Evolutionary conservation across 2,329 filamentous ascomycete genomes (phyloP).

Genomic region (Fusarium dlaminii): DNA sequence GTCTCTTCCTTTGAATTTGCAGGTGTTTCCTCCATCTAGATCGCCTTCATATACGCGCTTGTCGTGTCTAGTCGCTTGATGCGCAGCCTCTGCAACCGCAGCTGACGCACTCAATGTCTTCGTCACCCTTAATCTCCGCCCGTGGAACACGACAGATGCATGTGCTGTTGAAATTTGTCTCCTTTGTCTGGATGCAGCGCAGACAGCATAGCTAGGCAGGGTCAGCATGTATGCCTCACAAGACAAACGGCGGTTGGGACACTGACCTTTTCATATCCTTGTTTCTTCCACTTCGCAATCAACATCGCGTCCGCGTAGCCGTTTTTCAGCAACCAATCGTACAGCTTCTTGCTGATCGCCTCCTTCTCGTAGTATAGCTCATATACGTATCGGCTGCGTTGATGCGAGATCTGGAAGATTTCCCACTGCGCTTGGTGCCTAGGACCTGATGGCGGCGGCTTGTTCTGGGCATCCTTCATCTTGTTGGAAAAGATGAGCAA

Average conservation of each 20-base stretch:
- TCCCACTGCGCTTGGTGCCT: slow-evolving; percentile 96
- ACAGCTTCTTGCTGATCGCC: slow-evolving; percentile 89
- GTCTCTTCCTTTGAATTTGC: slow-evolving; percentile 18
- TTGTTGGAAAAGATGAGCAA: slow-evolving; percentile 87
- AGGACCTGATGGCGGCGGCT: slow-evolving; percentile 78
- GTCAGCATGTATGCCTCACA: slow-evolving; percentile 37
- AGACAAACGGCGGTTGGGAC: background rate
- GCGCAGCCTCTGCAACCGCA: slow-evolving; percentile 94
- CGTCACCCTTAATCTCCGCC: slow-evolving; percentile 87
- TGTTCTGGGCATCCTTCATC: slow-evolving; percentile 96
- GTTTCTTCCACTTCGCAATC: slow-evolving; percentile 99
- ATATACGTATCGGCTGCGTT: slow-evolving; percentile 92
- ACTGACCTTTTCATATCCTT: slow-evolving; percentile 93
- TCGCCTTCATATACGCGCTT: background rate
- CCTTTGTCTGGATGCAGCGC: slow-evolving; percentile 98
- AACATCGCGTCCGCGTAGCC: slow-evolving; percentile 93
- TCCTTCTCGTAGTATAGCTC: slow-evolving; percentile 98
- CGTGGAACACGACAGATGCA: slow-evolving; percentile 96
- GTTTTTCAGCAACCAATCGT: slow-evolving; percentile 97
- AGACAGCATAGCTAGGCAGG: slow-evolving; percentile 82
- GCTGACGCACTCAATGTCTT: slow-evolving; percentile 91
- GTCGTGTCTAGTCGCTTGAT: slow-evolving; percentile 73
- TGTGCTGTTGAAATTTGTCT: slow-evolving; percentile 98
- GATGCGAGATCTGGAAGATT: slow-evolving; percentile 96
- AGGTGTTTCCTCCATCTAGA: background rate